Evolutionary conservation across 1,284 basidiomycete genomes (phyloP).

Genomic region (Leucoagaricus sp.): DNA sequence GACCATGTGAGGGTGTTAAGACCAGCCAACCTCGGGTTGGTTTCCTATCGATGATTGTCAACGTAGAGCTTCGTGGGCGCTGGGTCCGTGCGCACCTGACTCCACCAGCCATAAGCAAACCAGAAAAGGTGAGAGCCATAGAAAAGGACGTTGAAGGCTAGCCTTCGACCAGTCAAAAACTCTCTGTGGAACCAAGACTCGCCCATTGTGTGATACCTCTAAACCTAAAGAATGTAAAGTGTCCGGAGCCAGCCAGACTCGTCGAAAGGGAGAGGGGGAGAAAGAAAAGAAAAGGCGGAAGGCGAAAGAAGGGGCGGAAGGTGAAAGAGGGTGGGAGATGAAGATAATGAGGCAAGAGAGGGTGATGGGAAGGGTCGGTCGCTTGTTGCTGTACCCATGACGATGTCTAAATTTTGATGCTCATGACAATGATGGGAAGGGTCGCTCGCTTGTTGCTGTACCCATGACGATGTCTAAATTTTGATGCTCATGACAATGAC

Average conservation of each 20-base stretch:
- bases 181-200: slow-evolving; percentile 73
- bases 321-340: slow-evolving; percentile 14
- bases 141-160: slow-evolving; percentile 75
- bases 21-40: slow-evolving; percentile 62
- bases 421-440: slow-evolving; percentile 17
- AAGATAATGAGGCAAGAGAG: slow-evolving; percentile 18
- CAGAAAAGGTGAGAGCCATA: slow-evolving; percentile 71
- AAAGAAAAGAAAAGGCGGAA: slow-evolving; percentile 25
- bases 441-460: slow-evolving; percentile 21
- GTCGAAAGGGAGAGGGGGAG: slow-evolving; percentile 24
- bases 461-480: slow-evolving; percentile 33
- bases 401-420: slow-evolving; percentile 23
- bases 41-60: slow-evolving; percentile 43
- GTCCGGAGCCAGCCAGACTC: slow-evolving; percentile 31
- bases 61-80: slow-evolving; percentile 4
- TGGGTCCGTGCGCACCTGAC: slow-evolving; percentile 52
- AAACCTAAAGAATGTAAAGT: slow-evolving; percentile 23
- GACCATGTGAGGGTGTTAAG: slow-evolving; percentile 79
- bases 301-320: slow-evolving; percentile 23
- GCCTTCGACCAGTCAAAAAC: slow-evolving; percentile 60
- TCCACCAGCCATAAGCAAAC: slow-evolving; percentile 81
- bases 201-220: slow-evolving; percentile 43
- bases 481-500: slow-evolving; percentile 1
- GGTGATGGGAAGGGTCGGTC: slow-evolving; percentile 18
- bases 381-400: slow-evolving; percentile 31